phyloP scores from a whole-genome alignment of 1,284 basidiomycete species.

The Sphagnurus paluster region DNA sequence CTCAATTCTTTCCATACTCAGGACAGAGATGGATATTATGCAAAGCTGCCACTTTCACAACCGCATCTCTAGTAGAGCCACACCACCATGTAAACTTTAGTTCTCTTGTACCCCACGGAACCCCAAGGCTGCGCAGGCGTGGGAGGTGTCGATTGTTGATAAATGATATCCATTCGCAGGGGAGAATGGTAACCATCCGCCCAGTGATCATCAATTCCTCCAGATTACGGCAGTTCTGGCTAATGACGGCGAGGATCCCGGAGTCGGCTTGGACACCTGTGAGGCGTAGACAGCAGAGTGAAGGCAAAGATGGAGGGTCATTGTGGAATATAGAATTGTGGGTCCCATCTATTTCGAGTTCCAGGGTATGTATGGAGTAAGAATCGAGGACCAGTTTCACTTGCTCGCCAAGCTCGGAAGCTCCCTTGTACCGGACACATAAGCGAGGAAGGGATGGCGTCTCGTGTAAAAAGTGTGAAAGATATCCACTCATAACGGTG shows the following conservation, averaged over 20 bases:
- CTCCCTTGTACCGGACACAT: slow-evolving; percentile 32
- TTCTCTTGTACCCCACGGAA: slow-evolving; percentile 37
- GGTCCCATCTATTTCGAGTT: slow-evolving; percentile 33
- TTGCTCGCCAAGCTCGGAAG: slow-evolving; percentile 38
- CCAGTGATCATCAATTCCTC: slow-evolving; percentile 41
- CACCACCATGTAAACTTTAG: slow-evolving; percentile 44
- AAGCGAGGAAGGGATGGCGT: slow-evolving; percentile 36
- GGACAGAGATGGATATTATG: slow-evolving; percentile 23
- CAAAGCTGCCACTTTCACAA: slow-evolving; percentile 30
- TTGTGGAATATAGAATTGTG: slow-evolving; percentile 27
- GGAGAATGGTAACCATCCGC: slow-evolving; percentile 33
- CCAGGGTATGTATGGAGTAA: slow-evolving; percentile 33
- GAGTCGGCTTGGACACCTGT: slow-evolving; percentile 38
- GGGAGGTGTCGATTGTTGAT: slow-evolving; percentile 35
- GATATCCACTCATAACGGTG: slow-evolving; percentile 37
- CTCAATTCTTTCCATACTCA: not conserved
- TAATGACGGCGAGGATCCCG: slow-evolving; percentile 34
- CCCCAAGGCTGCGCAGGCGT: slow-evolving; percentile 33
- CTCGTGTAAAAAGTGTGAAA: slow-evolving; percentile 39
- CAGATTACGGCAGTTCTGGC: slow-evolving; percentile 36
- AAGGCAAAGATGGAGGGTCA: slow-evolving; percentile 17
- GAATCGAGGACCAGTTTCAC: slow-evolving; percentile 37
- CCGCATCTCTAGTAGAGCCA: slow-evolving; percentile 20
- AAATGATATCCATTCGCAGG: slow-evolving; percentile 42
- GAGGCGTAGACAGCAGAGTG: slow-evolving; percentile 36